Evolutionary conservation across 371 early-diverging fungal species (phyloP), one percentile per base, ranked within the genome.

Genomic region (Mucor mucedo): DNA sequence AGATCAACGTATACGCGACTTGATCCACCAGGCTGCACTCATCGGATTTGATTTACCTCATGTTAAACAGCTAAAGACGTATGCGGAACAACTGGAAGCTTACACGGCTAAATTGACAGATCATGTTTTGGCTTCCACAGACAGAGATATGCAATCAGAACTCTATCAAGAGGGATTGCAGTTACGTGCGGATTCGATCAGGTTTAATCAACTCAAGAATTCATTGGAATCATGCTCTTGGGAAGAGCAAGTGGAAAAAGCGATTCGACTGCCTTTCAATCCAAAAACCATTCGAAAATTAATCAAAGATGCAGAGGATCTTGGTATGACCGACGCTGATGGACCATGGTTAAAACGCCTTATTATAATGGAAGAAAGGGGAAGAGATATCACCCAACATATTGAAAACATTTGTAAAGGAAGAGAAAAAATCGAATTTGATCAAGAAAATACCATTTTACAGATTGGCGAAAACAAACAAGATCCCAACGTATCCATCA

Each of bases 301-400:
- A 1, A 58, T 72, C n/a, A 62, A 63, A 30, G 60, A 69, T n/a
- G 70, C 62, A 4, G 52, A 54, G 29, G 63, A 65, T 4, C 16
- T 62, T 32, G 59, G 48, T 2, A 38, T 65, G 9, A 45, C 7
- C 2, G 28, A 47, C 5, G 29, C 50, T 0, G n/a, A 35, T 6
- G 59, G 48, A 3, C 30, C 63, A 3, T 55, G 49, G 35, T 44
- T 62, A 27, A 33, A 62, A 2, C 39, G 48, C 7, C 14, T 70
- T 5, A n/a, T 52, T 3, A 40, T 4, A 1, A 54, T 58, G 16
- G 66, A 65, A n/a, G 40, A 55, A 2, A 13, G 42, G 5, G 70
- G 59, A 5, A 57, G 54, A 44, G 13, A 47, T 3, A 27, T 50
- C 27, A 2, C 62, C 9, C 66, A 65, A n/a, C 30, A 44, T 13